Base-by-base conservation (phyloP, 441 rosid genomes). In the Erysimum pusillum region DNA sequence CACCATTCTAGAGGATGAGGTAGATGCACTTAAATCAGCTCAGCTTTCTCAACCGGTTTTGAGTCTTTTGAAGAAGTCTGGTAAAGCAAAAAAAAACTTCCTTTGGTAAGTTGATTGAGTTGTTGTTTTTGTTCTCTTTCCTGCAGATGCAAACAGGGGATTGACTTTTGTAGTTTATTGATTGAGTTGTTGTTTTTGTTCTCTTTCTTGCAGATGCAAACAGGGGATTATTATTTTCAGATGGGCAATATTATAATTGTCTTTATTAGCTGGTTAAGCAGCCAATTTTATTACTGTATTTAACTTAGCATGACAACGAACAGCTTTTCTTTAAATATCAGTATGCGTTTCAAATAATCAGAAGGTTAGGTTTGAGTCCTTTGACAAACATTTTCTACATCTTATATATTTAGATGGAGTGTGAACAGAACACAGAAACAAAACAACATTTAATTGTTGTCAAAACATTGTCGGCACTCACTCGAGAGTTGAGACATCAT, bases 381-480 rank as follows among this genome's bases (percentile, higher is more conserved):
- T 75, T 45, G 58, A 56, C 51, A 51, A 25, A 48, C 51, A 66
- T 7, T 34, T 10, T 31, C 9, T 25, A 12, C 15, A 52, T 6
- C 5, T 18, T 13, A 13, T 35, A 48, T 35, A 31, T 15, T 6
- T 34, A 52, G 63, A 76, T 35, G 63, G 15, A 62, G 75, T 76
- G 79, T 69, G 75, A 76, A 62, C 75, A 76, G 75, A 76, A 62
- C 75, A 76, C 25, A n/a, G 45, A 58, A 51, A 52, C 60, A 13
- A 58, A 51, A 52, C 60, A 13, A 48, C 54, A 60, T 51, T 67
- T 60, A 32, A 6, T 67, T 18, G 13, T 69, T 69, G 11, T 54
- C 28, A 32, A 32, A 62, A 53, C 58, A 62, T 32, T 76, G 58
- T 48, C 75, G 80, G 71, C 75, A 45, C 71, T 67, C 75, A 45